Base-by-base conservation (phyloP, 1,139 yeast species). In the Pneumocystis sp. region DNA sequence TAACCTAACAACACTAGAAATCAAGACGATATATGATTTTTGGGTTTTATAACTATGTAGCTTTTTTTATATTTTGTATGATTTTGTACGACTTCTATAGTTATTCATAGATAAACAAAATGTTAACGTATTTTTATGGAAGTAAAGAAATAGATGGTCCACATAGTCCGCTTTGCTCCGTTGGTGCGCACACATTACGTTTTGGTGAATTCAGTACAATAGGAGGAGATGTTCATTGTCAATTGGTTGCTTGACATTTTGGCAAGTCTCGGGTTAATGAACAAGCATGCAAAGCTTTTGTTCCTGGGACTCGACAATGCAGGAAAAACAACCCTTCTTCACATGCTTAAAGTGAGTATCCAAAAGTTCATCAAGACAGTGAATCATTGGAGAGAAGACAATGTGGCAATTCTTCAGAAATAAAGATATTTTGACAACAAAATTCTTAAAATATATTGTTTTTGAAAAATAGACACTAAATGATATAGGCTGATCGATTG, bases 291-390 rank as follows among this genome's bases (percentile, higher is more conserved):
- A 74, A 93, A 93, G 79, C 82, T 93, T 73, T 83, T 93, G 75
- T 93, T 93, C 78, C 83, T 93, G 69, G 99, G 99, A 68, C 85
- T 93, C 71, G 99, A 93, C 78, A 95, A 95, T 74, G 99, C 99
- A 65, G 99, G 99, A 76, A 93, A 93, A 77, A 93, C 98, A 66
- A 93, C 99, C 59, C 81, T 93, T 72, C 82, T 93, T 74, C 98
- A 93, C 77, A 93, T 93, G 96, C 83, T 93, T 76, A 93, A 87
- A 71, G 76, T 73, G 65, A 56, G 72, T 8, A 12, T 31, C 40
- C 10, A 37, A 12, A 7, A 1, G 40, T 37, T 2, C 40, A 7
- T n/a, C n/a, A 12, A 10, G 40, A 31, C 34, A 31, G 4, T 31
- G 34, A 31, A 31, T 3, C 34, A 31, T 31, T 31, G 34, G 5